phyloP scores from a whole-genome alignment of 2,329 filamentous ascomycete species.

The Aspergillus piperis region DNA sequence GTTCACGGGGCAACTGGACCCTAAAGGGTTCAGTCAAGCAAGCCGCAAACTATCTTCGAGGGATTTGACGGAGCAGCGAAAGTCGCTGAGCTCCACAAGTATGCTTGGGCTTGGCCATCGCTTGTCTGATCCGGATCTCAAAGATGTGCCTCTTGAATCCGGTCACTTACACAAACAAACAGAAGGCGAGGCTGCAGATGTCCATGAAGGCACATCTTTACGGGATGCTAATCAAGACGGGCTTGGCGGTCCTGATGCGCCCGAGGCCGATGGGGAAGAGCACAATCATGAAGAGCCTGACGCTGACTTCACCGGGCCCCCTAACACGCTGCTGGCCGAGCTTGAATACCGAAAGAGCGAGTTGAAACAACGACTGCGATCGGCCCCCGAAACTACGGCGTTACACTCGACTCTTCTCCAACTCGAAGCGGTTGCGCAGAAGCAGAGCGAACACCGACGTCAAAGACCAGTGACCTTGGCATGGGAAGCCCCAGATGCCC shows the following conservation, averaged over 20 bases:
- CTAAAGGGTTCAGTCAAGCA: slow-evolving; percentile 69
- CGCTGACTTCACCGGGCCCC: slow-evolving; percentile 65
- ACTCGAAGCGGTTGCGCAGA: slow-evolving; percentile 84
- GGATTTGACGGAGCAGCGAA: slow-evolving; percentile 27
- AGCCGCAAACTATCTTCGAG: slow-evolving; percentile 32
- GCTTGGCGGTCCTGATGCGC: slow-evolving; percentile 16
- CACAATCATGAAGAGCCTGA: slow-evolving; percentile 46
- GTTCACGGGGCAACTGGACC: slow-evolving; percentile 86
- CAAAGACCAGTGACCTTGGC: slow-evolving; percentile 79
- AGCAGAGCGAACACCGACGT: slow-evolving; percentile 70
- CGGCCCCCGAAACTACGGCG: slow-evolving; percentile 70
- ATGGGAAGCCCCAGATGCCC: slow-evolving; percentile 68
- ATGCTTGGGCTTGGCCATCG: slow-evolving; percentile 27
- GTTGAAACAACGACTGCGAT: slow-evolving; percentile 75
- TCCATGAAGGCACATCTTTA: slow-evolving; percentile 24
- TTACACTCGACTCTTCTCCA: slow-evolving; percentile 88
- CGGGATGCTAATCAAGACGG: slow-evolving; percentile 16
- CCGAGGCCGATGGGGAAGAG: slow-evolving; percentile 29
- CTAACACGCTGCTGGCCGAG: slow-evolving; percentile 89
- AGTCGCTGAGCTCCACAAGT: slow-evolving; percentile 34
- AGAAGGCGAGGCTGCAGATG: slow-evolving; percentile 24
- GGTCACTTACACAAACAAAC: slow-evolving; percentile 16
- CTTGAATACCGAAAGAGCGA: slow-evolving; percentile 88
- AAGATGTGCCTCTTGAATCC: slow-evolving; percentile 15
- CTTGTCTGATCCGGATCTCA: slow-evolving; percentile 20